Base-by-base conservation (phyloP, 2,329 filamentous ascomycete genomes). In the Alternaria brassicae region DNA sequence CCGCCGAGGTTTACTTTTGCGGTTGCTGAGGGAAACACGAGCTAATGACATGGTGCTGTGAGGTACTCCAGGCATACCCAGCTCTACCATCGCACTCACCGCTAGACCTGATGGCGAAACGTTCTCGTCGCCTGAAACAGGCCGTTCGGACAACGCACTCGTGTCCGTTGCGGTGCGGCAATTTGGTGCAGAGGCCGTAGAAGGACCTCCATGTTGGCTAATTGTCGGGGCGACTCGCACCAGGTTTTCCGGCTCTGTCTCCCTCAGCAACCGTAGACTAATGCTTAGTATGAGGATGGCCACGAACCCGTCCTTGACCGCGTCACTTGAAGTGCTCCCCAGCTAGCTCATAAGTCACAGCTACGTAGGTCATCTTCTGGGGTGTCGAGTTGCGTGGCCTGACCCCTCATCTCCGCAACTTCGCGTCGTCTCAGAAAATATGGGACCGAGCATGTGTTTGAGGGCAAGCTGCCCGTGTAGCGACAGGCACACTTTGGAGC, bases 401-500 rank as follows among this genome's bases (percentile, higher is more conserved):
- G 56, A 53, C 56, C 56, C 56, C 42, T 58, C 56, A 58, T 58
- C 17, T 58, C 56, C 56, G 56, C 53, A 42, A 25, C 17, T 49
- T 58, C 9, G 42, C 42, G 19, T 56, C 36, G 36, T 19, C 27
- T 37, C 55, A 21, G 48, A 44, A 32, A 25, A 47, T 23, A 17
- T 32, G 28, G 32, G 27, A 54, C 50, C 19, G 28, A 17, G 39
- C 42, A 21, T 41, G 51, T 49, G 36, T 23, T 54, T 48, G 44
- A 48, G 30, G 15, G 10, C n/a, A 48, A 13, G 15, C 44, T 58
- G 44, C 41, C 19, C 50, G 42, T 55, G 42, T 49, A 17, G 54
- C 39, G 49, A 52, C 49, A 6, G 37, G 17, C 27, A 32, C 27
- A 32, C 25, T 6, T 41, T 40, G 19, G n/a, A 42, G 25, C 17